Percentiles rank a stretch among this genome's conserved stretches.
These are phyloP conservation scores for Fragaria ananassa DNA, from an alignment of 306 rosid genomes.

Conservation along the genomic window DNA sequence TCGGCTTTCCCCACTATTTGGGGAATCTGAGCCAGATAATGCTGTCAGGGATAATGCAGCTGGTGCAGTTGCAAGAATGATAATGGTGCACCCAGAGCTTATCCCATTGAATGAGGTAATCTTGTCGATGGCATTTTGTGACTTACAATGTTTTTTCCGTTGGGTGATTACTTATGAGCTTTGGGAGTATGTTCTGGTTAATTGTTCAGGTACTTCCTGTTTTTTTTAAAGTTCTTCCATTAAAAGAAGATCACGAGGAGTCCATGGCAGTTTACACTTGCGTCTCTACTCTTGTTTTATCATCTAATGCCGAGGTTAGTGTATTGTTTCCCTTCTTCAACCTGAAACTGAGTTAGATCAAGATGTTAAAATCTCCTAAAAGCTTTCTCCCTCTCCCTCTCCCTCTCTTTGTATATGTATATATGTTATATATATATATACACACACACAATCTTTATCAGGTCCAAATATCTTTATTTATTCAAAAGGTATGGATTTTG, in stretches of 20 bases:
- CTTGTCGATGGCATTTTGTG: conserved; percentile 10
- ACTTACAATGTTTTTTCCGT: neutral
- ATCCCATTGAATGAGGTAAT: conserved; percentile 85
- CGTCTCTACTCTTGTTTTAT: conserved; percentile 67
- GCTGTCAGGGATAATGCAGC: conserved; percentile 98
- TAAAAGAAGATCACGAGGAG: conserved; percentile 95
- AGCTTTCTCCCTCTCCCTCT: too few species aligned
- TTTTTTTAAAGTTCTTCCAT: conserved; percentile 82
- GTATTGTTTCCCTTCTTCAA: conserved; percentile 14
- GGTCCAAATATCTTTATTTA: too few species aligned
- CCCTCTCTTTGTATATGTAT: too few species aligned
- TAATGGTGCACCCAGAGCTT: conserved; percentile 93
- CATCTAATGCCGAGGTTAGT: conserved; percentile 85
- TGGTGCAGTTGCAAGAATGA: conserved; percentile 98
- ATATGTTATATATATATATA: too few species aligned
- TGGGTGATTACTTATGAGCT: conserved; percentile 15
- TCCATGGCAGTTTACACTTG: conserved; percentile 91
- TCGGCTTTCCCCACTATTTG: conserved; percentile 87
- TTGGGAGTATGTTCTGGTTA: conserved; percentile 18
- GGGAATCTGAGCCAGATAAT: conserved; percentile 93
- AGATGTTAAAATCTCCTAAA: neutral
- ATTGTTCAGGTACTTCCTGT: conserved; percentile 87
- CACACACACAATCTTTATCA: too few species aligned
- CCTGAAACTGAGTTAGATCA: neutral
- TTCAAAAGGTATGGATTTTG: too few species aligned